Base-by-base conservation (phyloP, 495 filamentous ascomycete species). In the Xylaria castorea region DNA sequence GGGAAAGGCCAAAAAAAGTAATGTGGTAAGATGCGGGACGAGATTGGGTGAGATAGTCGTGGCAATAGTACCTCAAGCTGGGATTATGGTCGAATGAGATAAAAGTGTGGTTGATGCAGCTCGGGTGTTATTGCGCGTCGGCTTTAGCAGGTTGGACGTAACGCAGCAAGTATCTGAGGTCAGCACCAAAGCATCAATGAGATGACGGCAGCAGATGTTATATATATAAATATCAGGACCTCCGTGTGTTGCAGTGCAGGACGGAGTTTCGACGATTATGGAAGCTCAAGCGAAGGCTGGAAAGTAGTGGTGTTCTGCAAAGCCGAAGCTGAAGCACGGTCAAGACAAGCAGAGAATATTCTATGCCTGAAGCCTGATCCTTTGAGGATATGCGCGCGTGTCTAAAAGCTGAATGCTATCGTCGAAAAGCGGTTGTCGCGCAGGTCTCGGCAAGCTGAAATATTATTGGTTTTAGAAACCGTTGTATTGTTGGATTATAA, bases 121-220 rank as follows among this genome's bases (percentile, higher is more conserved):
- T 61, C 40, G 69, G 71, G 72, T 71, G 73, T 42, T 64, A 61
- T 68, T 67, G 69, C 48, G 68, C 36, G 55, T 73, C 74, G 60
- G 68, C 20, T 71, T 68, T 73, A 30, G 67, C 42, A 57, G 71
- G 44, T 64, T 71, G 71, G 69, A 68, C 72, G 74, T 57, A 61
- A 76, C 73, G 76, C 75, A 80, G 74, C 73, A 71, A 74, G 74
- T 80, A 78, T 80, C 78, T 80, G 78, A 80, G 76, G 78, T 80
- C 78, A 80, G 78, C 78, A 78, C 76, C 78, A 50, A 71, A 80
- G 69, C 68, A 70, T 78, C 75, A 75, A 79, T 68, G 74, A 74
- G 76, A 78, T 78, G 78, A 79, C 75, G 72, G 74, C 78, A 72
- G 74, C 46, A 71, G 75, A 55, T 78, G 63, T 60, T 34, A 75